A percentile compares a stretch with the other conserved stretches of the same genome.
phyloP scores from a whole-genome alignment of 495 filamentous ascomycete species.

The Penicillium chermesinum region DNA sequence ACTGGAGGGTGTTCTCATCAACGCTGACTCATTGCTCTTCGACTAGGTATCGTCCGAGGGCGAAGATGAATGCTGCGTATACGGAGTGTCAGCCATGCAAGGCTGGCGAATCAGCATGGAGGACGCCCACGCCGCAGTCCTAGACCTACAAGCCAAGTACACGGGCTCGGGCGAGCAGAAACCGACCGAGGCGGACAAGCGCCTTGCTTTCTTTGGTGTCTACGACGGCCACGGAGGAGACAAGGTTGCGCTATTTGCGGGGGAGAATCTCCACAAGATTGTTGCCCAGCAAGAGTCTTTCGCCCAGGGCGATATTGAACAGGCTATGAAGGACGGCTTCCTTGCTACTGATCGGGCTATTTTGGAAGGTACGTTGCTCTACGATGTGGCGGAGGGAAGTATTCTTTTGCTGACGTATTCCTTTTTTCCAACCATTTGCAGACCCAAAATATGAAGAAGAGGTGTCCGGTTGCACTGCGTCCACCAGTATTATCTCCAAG shows the following conservation, averaged over 20 bases:
- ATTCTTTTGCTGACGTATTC: not conserved
- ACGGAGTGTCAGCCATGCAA: slow-evolving; percentile 96
- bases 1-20: no score
- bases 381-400: slow-evolving; percentile 12
- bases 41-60: slow-evolving; percentile 77
- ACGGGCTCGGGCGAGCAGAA: slow-evolving; percentile 52
- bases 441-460: slow-evolving; percentile 96
- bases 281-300: slow-evolving; percentile 91
- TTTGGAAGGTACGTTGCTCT: slow-evolving; percentile 79
- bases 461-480: slow-evolving; percentile 95
- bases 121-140: slow-evolving; percentile 82
- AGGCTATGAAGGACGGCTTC: slow-evolving; percentile 96
- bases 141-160: slow-evolving; percentile 72
- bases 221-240: slow-evolving; percentile 98
- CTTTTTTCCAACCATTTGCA: slow-evolving; percentile 26
- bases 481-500: slow-evolving; percentile 78
- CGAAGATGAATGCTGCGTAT: slow-evolving; percentile 87
- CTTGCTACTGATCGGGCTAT: slow-evolving; percentile 94
- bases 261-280: slow-evolving; percentile 90
- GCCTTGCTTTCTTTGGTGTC: slow-evolving; percentile 93
- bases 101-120: slow-evolving; percentile 99
- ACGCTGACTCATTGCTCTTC: no score
- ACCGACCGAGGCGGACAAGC: slow-evolving; percentile 57
- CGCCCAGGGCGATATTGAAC: slow-evolving; percentile 83
- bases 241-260: slow-evolving; percentile 89